Base-by-base conservation (phyloP, 306 rosid species). In the Cyamopsis tetragonoloba region DNA sequence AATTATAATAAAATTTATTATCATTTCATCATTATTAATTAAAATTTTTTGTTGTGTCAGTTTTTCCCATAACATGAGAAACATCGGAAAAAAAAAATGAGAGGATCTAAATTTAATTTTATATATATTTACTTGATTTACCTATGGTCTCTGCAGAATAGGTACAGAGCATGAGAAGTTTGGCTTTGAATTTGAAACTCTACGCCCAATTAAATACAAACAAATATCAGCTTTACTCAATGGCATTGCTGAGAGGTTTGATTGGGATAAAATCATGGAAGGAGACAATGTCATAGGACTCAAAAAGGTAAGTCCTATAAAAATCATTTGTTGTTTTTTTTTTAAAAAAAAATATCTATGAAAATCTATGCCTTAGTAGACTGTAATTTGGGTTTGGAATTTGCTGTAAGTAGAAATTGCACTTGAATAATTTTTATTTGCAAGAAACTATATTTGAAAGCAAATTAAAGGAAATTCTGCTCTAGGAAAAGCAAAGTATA, bases 111-210 rank as follows among this genome's bases (percentile, higher is more conserved):
- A n/a, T n/a, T n/a, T n/a, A n/a, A n/a, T n/a, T n/a, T n/a, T n/a
- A n/a, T n/a, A n/a, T n/a, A n/a, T n/a, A n/a, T n/a, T n/a, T n/a
- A n/a, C n/a, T n/a, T 26, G 4, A 14, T 27, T 46, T 44, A 50
- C 5, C 7, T 23, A 53, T 63, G 35, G 11, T 66, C 20, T 19
- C 46, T 59, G 62, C 91, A 90, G 89, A 84, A 90, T 90, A 65
- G 96, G 96, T 48, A 87, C 96, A 47, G 95, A 87, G 35, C 96
- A 90, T 35, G 95, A 90, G 88, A 90, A 87, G 79, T 90, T 90
- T 77, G 95, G 92, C 55, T 87, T 83, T 74, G 88, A 90, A 68
- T 42, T 73, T 66, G 84, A 74, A 58, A 75, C 83, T 34, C 61
- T 81, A 54, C 80, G 71, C 32, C 95, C 95, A 2, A 78, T 90